Evolutionary conservation across 192 early-diverging fungal species (phyloP), one percentile per base, ranked within the genome.

Genomic region (Linnemannia zychae): DNA sequence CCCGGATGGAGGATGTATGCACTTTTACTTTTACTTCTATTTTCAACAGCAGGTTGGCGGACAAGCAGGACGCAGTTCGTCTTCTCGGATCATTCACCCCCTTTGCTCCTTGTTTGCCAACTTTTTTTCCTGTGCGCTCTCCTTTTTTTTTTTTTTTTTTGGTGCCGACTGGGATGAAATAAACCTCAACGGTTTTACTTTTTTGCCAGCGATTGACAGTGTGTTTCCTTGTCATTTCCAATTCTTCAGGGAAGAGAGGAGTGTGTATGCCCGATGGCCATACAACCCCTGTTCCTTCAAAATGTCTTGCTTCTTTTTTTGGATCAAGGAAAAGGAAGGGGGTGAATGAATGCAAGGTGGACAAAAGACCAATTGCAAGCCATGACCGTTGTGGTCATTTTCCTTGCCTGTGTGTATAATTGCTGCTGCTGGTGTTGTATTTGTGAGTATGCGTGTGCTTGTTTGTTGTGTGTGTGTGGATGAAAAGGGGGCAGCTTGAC

Each of bases 321-420:
- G 57, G 57, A 63, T 31, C 57, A 63, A 12, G 2, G 28, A 60
- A 60, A 60, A 31, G 28, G 28, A 31, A 31, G 28, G 57, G 52
- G 52, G 57, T 44, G 40, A 44, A 12, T 24, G 28, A 31, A 63
- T 31, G 57, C 57, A 63, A 3, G 12, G 31, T 6, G 40, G 40
- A 44, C 9, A 63, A 63, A 60, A 28, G 53, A 31, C 57, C 57
- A 63, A 63, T 63, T 63, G 24, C 28, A 33, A 63, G 6, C 57
- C 12, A 63, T n/a, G 57, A 63, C 57, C 57, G 57, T 63, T 63
- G 57, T 63, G 57, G 57, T 63, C n/a, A n/a, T 15, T 63, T 44
- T 9, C 9, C 9, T 44, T 44, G 40, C 9, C 4, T 44, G 9
- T 63, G 24, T 60, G 28, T 63, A 15, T 31, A 28, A 1, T 12